These are phyloP conservation scores for Apostasia ramifera DNA, from an alignment of 106 monocot species.

Conservation along the genomic window DNA sequence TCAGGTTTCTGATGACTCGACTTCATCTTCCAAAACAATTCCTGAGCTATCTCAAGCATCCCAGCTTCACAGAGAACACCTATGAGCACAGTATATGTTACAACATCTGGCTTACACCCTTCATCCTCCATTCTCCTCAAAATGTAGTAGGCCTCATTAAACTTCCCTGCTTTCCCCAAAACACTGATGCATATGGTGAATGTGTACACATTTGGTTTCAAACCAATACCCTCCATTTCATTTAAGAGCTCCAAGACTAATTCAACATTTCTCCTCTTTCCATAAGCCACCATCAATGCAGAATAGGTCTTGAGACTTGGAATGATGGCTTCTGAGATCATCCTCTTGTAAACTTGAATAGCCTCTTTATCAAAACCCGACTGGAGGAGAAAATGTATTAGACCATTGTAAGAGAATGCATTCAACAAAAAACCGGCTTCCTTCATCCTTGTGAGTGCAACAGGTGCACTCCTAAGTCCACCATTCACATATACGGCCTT, in stretches of 20 bases:
- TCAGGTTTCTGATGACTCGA: constrained; percentile 67
- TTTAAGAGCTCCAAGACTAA: constrained; percentile 53
- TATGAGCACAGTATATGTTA: constrained; percentile 83
- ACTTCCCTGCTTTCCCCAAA: constrained; percentile 60
- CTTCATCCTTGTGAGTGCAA: constrained; percentile 51
- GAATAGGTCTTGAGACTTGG: constrained; percentile 92
- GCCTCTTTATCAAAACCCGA: constrained; percentile 54
- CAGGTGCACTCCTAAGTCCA: constrained; percentile 50
- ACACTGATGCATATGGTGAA: constrained; percentile 89
- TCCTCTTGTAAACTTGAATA: constrained; percentile 59
- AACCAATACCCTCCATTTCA: constrained; percentile 70
- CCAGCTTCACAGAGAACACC: constrained; percentile 63
- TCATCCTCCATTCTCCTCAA: constrained; percentile 62
- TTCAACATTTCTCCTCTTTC: constrained; percentile 53
- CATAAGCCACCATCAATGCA: constrained; percentile 76
- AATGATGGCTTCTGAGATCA: constrained; percentile 55
- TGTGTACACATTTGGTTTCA: constrained; percentile 87
- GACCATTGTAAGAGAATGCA: constrained; percentile 74
- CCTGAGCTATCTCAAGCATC: constrained; percentile 47
- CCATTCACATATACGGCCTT: constrained; percentile 43
- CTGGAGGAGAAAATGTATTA: constrained; percentile 79
- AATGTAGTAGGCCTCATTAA: constrained; percentile 57
- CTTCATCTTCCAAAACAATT: constrained; percentile 78
- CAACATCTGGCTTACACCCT: constrained; percentile 82
- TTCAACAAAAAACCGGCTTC: constrained; percentile 65